Conservation (phyloP, 2,329 filamentous ascomycete species). For the Botrytis galanthina region DNA sequence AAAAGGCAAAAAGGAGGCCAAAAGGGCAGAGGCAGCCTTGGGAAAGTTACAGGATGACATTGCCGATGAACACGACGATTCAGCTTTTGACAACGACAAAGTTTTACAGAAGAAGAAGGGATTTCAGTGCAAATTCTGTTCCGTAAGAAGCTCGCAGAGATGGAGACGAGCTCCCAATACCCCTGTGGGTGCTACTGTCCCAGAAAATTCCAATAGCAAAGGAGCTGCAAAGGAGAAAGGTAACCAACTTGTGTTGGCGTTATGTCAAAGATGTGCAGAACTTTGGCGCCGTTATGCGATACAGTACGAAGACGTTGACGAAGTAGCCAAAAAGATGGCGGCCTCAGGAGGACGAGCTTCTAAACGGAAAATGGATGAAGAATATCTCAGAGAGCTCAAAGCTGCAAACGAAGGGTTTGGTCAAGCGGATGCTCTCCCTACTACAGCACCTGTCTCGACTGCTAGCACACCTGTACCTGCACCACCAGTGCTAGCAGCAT, state of each 20-base stretch:
- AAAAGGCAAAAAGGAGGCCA: conserved; percentile 85
- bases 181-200: conserved; percentile 66
- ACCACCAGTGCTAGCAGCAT: conserved; percentile 31
- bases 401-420: conserved; percentile 61
- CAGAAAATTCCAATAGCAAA: conserved; percentile 61
- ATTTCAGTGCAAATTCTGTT: conserved; percentile 94
- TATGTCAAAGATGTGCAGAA: conserved; percentile 87
- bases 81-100: conserved; percentile 90
- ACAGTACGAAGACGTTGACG: conserved; percentile 91
- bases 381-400: conserved; percentile 72
- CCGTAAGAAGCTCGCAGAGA: conserved; percentile 73
- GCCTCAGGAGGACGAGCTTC: conserved; percentile 76
- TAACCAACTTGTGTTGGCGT: conserved; percentile 70
- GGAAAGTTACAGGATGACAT: conserved; percentile 87
- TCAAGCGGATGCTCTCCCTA: conserved; percentile 41
- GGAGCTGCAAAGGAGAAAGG: conserved; percentile 70
- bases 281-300: conserved; percentile 96
- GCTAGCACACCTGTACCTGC: conserved; percentile 32
- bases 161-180: conserved; percentile 88
- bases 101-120: conserved; percentile 70
- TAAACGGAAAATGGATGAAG: conserved; percentile 89
- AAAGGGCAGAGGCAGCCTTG: conserved; percentile 65
- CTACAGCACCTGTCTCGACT: conserved; percentile 26
- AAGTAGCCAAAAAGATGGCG: conserved; percentile 82
- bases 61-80: conserved; percentile 89